These are phyloP conservation scores for Pseudogymnoascus sp. DNA, from an alignment of 2,329 filamentous ascomycete species.

Conservation along the genomic window DNA sequence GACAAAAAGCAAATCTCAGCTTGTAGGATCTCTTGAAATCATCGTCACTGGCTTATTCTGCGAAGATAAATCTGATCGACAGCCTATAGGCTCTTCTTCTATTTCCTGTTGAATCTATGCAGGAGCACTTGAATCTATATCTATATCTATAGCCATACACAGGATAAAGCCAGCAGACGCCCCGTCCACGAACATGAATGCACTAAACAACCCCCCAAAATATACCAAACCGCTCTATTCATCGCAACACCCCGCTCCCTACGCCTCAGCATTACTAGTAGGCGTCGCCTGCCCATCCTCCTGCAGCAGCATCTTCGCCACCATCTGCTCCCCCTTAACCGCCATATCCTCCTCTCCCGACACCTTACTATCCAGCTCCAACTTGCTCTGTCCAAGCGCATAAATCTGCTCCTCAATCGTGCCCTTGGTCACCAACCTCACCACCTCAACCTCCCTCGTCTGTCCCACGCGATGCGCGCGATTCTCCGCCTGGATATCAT, in stretches of 20 bases:
- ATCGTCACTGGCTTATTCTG: background rate
- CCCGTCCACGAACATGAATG: background rate
- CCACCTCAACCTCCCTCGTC: constrained; percentile 80
- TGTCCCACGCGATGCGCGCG: constrained; percentile 92
- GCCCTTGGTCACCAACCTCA: constrained; percentile 68
- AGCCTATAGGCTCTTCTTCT: background rate
- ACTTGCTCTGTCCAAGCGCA: constrained; percentile 82
- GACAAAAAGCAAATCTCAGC: background rate
- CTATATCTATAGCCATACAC: constrained; percentile 2
- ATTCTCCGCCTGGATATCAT: constrained; percentile 97
- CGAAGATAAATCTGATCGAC: background rate
- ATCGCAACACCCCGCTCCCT: background rate
- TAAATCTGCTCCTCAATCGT: constrained; percentile 94
- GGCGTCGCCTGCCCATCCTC: background rate
- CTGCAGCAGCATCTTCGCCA: constrained; percentile 38
- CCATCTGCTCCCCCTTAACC: constrained; percentile 39
- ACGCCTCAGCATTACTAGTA: background rate
- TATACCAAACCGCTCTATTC: background rate
- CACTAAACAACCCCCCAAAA: background rate
- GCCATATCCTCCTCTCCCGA: constrained; percentile 45
- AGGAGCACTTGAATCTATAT: constrained; percentile 1
- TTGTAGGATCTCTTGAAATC: background rate
- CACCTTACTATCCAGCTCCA: constrained; percentile 74
- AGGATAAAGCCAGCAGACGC: background rate
- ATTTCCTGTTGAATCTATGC: constrained; percentile 2